Base-by-base conservation (phyloP, 2,329 filamentous ascomycete genomes). In the Dendrostoma leiphaemia region DNA sequence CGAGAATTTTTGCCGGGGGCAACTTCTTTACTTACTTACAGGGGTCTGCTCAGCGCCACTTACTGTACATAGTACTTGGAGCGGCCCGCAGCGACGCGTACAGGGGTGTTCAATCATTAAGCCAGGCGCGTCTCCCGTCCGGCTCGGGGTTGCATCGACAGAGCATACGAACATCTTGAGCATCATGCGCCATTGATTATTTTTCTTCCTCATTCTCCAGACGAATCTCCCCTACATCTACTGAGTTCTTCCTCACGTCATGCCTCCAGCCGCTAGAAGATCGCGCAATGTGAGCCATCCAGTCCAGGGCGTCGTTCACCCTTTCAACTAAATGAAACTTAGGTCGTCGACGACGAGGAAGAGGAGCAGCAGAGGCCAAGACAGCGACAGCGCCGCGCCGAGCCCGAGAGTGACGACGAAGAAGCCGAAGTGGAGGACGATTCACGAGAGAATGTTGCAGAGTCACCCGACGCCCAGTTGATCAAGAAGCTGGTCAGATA, bases 401-500 rank as follows among this genome's bases (percentile, higher is more conserved):
- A 66, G 60, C 24, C 58, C 75, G 24, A 59, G 13, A 41, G 38
- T 7, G 43, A 59, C 28, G 60, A 66, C 37, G 69, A 70, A 6
- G 68, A 71, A 4, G 67, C 61, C 1, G 69, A 70, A 64, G 67
- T 69, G 7, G 59, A 53, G 3, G 64, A 58, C 6, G 54, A 59
- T 19, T 54, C 60, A 12, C 63, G 65, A n/a, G 69, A 65, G 19
- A 69, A 67, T 10, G 71, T 64, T 32, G 74, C 69, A 35, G 75
- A 78, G n/a, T 72, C 65, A 29, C 74, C 70, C 35, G 75, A 79
- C 32, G 71, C 77, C 4, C 79, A 83, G 60, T 68, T 85, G 31
- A 78, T 82, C 32, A 86, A 85, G 69, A 86, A 85, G 63, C 69
- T 89, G n/a, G 78, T 88, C n/a, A 79, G 85, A 50, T 86, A 87